phyloP scores from a whole-genome alignment of 2,329 filamentous ascomycete species.

The Aspergillus fischeri region DNA sequence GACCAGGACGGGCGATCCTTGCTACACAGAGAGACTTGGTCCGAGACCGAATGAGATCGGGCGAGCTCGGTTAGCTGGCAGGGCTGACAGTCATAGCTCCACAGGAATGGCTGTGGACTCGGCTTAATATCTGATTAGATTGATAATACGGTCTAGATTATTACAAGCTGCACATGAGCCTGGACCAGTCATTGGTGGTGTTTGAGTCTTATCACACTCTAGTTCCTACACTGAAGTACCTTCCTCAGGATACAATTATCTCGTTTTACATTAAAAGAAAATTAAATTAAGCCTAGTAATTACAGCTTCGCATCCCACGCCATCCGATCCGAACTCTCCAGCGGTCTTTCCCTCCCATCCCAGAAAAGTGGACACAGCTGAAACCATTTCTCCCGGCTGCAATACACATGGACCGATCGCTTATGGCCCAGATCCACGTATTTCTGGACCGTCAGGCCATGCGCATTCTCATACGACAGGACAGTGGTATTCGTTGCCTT shows the following conservation, averaged over 20 bases:
- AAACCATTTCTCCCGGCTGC: slow-evolving; percentile 65
- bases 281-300: background rate
- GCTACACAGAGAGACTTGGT: no score
- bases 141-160: slow-evolving; percentile 6
- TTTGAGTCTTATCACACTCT: no score
- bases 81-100: no score
- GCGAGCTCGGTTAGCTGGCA: no score
- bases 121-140: slow-evolving; percentile 14
- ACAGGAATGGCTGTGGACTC: background rate
- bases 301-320: slow-evolving; percentile 47
- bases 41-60: no score
- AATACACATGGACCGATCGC: slow-evolving; percentile 63
- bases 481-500: slow-evolving; percentile 67
- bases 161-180: no score
- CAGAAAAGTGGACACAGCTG: slow-evolving; percentile 52
- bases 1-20: background rate
- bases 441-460: slow-evolving; percentile 69
- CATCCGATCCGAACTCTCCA: slow-evolving; percentile 44
- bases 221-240: no score
- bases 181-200: background rate
- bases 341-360: slow-evolving; percentile 43
- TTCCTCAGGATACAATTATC: background rate
- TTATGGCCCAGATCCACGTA: slow-evolving; percentile 70
- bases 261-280: background rate
- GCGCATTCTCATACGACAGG: slow-evolving; percentile 68